phyloP scores from a whole-genome alignment of 176 grass and related monocot species.

The Aegilops umbellulata region DNA sequence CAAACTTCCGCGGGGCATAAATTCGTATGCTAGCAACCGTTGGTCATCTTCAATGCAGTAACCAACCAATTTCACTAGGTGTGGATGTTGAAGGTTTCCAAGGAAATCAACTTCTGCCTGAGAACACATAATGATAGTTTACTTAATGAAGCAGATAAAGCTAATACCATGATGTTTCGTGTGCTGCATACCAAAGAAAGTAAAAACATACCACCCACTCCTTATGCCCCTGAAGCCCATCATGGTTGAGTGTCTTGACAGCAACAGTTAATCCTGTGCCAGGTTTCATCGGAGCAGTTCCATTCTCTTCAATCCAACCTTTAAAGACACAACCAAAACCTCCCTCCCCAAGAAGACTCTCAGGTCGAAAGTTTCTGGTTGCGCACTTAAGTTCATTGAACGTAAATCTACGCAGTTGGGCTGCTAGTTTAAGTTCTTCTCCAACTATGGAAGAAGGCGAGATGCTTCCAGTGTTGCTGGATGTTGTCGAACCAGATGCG shows the following conservation, averaged over 20 bases:
- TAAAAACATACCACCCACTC: slow-evolving; percentile 94
- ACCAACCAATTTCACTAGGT: slow-evolving; percentile 95
- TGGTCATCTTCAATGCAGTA: slow-evolving; percentile 99
- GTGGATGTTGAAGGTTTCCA: slow-evolving; percentile 93
- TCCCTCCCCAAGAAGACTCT: slow-evolving; percentile 95
- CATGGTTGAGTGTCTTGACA: slow-evolving; percentile 98
- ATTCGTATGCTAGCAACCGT: slow-evolving; percentile 94
- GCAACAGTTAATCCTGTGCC: slow-evolving; percentile 97
- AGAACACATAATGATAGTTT: slow-evolving; percentile 11
- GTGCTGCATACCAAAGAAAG: slow-evolving; percentile 8
- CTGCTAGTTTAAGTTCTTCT: slow-evolving; percentile 89
- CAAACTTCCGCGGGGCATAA: slow-evolving; percentile 98
- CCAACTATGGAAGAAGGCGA: slow-evolving; percentile 81
- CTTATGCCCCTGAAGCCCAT: slow-evolving; percentile 98
- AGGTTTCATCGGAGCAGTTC: slow-evolving; percentile 95
- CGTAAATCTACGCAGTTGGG: slow-evolving; percentile 85
- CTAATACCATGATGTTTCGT: slow-evolving; percentile 12
- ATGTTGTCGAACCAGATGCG: slow-evolving; percentile 77
- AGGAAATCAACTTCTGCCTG: slow-evolving; percentile 99
- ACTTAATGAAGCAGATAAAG: slow-evolving; percentile 20
- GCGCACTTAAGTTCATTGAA: slow-evolving; percentile 94
- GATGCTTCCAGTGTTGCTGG: slow-evolving; percentile 73
- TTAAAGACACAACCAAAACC: slow-evolving; percentile 99
- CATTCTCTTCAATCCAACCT: slow-evolving; percentile 99
- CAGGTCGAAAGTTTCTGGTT: slow-evolving; percentile 95